A percentile compares a stretch with the other conserved stretches of the same genome.
Conservation (phyloP, 768 basidiomycete species). For the Lactifluus pinguis region DNA sequence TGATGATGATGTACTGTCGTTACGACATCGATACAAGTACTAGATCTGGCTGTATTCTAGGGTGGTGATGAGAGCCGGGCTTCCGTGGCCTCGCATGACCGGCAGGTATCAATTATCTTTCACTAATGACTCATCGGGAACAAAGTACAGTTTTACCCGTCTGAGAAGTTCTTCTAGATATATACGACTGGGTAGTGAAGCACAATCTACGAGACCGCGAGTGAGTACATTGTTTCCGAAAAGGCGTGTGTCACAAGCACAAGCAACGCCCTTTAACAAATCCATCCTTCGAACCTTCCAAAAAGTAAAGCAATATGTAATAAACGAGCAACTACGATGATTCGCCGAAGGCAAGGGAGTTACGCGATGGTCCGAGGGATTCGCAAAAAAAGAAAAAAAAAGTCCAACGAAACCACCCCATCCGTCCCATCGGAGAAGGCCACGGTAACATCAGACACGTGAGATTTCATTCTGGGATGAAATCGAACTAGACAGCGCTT, state of each 20-base stretch:
- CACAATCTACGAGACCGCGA: slow-evolving; percentile 1
- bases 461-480: slow-evolving; percentile 4
- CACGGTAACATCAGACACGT: neutral
- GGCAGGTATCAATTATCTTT: too few relatives aligned
- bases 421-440: neutral
- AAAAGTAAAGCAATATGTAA: slow-evolving; percentile 8
- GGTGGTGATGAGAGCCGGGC: too few relatives aligned
- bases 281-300: slow-evolving; percentile 15
- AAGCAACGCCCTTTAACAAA: neutral
- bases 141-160: too few relatives aligned
- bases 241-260: neutral
- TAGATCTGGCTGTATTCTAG: too few relatives aligned
- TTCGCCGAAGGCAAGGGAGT: neutral
- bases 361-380: neutral
- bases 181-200: neutral
- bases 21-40: too few relatives aligned
- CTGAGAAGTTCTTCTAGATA: neutral
- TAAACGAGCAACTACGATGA: neutral
- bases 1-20: too few relatives aligned
- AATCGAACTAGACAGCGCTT: slow-evolving; percentile 12
- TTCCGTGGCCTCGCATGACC: too few relatives aligned
- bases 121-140: too few relatives aligned
- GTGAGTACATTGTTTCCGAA: slow-evolving; percentile 14
- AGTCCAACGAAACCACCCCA: neutral
- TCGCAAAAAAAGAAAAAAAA: neutral